A percentile compares a stretch with the other conserved stretches of the same genome.
Conservation (phyloP, 345 rosid genomes). For the Salix exigua region DNA sequence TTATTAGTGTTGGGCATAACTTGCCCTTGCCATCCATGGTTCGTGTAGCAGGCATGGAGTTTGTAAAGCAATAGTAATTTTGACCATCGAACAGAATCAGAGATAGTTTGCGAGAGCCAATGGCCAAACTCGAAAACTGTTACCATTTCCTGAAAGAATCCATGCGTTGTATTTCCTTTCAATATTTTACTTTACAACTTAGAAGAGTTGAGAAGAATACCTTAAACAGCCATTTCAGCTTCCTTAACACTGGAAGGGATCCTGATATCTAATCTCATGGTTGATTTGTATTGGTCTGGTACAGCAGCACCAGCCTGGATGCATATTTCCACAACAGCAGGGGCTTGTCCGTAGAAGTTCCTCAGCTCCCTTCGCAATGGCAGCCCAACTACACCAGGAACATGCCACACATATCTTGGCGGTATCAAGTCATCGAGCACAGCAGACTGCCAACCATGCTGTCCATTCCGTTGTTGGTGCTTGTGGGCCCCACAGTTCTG, state of each 20-base stretch:
- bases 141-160: not conserved
- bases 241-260: constrained; percentile 67
- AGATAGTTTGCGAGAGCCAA: not conserved
- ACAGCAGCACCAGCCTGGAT: constrained; percentile 71
- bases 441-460: constrained; percentile 94
- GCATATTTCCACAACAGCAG: constrained; percentile 85
- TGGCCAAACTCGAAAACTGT: not conserved
- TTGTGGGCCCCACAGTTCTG: constrained; percentile 92
- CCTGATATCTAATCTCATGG: constrained; percentile 94
- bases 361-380: constrained; percentile 67
- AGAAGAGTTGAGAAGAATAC: not conserved
- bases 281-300: constrained; percentile 76
- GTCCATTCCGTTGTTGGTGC: constrained; percentile 95
- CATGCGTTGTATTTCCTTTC: not conserved
- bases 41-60: too few species aligned
- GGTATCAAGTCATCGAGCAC: constrained; percentile 86
- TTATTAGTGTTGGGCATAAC: too few species aligned
- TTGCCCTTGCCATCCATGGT: too few species aligned
- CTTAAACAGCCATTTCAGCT: constrained; percentile 93
- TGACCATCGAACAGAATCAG: not conserved
- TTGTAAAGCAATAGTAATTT: not conserved
- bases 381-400: constrained; percentile 66
- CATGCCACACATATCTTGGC: constrained; percentile 90
- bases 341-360: constrained; percentile 85
- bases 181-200: constrained; percentile 2